These are phyloP conservation scores for Gaertneriomyces sp. DNA, from an alignment of 192 early-diverging fungal genomes.

Conservation along the genomic window DNA sequence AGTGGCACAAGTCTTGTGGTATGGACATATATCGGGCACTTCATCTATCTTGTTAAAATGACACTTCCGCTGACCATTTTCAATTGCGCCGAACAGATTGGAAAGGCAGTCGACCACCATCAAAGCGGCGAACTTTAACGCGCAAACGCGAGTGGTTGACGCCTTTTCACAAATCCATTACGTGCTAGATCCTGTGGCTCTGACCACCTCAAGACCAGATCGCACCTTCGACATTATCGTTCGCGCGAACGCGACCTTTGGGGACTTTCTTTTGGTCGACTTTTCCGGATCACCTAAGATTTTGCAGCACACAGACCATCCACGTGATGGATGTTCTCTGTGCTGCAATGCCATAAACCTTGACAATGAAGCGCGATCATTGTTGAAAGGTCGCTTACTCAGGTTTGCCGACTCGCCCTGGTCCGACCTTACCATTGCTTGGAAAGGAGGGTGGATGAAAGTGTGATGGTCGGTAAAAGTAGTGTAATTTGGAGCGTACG, in stretches of 20 bases:
- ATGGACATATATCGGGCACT: not conserved
- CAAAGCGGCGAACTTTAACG: not conserved
- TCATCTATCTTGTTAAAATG: too few relatives aligned
- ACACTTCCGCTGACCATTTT: too few relatives aligned
- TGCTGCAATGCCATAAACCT: not conserved
- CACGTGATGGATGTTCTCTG: not conserved
- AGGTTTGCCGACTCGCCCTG: too few relatives aligned
- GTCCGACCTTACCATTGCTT: too few relatives aligned
- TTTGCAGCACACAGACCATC: conserved; percentile 3
- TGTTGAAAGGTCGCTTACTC: too few relatives aligned
- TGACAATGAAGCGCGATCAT: too few relatives aligned
- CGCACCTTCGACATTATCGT: not conserved
- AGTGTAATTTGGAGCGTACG: too few relatives aligned
- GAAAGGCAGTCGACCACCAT: not conserved
- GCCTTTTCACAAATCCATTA: too few relatives aligned
- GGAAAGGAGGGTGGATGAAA: too few relatives aligned
- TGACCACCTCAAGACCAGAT: too few relatives aligned
- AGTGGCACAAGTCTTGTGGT: not conserved
- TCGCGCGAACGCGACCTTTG: not conserved
- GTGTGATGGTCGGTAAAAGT: too few relatives aligned
- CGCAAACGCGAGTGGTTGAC: not conserved
- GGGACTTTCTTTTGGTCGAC: not conserved
- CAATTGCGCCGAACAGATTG: not conserved
- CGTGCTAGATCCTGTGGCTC: too few relatives aligned
- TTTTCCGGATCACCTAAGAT: not conserved